phyloP scores from a whole-genome alignment of 148 eudicot species.

The Pharnaceum exiguum region DNA sequence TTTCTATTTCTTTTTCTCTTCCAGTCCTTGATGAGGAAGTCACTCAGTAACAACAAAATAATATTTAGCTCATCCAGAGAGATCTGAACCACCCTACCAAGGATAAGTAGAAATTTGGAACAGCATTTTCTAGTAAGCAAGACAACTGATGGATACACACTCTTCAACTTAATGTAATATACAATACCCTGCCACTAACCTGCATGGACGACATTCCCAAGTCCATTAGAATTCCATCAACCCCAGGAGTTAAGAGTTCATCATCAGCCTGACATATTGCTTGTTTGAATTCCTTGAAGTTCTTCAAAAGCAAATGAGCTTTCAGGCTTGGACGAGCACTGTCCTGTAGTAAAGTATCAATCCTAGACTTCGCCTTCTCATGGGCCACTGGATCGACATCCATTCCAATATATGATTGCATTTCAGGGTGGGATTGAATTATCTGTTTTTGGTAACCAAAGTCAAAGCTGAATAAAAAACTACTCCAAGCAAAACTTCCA shows the following conservation, averaged over 20 bases:
- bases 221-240: slow-evolving; percentile 92
- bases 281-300: slow-evolving; percentile 55
- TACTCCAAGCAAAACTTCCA: background rate
- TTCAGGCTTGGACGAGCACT: slow-evolving; percentile 27
- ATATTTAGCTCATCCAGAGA: no score
- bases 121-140: no score
- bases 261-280: slow-evolving; percentile 58
- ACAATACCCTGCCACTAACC: slow-evolving; percentile 34
- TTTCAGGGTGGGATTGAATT: slow-evolving; percentile 78
- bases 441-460: slow-evolving; percentile 37
- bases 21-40: no score
- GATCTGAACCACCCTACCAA: no score
- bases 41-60: no score
- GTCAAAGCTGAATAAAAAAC: slow-evolving; percentile 6
- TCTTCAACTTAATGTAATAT: background rate
- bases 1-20: no score
- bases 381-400: slow-evolving; percentile 93
- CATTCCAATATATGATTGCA: slow-evolving; percentile 66
- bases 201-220: slow-evolving; percentile 99
- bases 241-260: slow-evolving; percentile 37
- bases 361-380: slow-evolving; percentile 52
- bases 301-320: slow-evolving; percentile 49
- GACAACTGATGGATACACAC: background rate
- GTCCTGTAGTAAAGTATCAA: slow-evolving; percentile 33
- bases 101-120: no score